Conservation (phyloP, 225 moss, liverwort and hornwort genomes). For the Sphagnum tenellum region DNA sequence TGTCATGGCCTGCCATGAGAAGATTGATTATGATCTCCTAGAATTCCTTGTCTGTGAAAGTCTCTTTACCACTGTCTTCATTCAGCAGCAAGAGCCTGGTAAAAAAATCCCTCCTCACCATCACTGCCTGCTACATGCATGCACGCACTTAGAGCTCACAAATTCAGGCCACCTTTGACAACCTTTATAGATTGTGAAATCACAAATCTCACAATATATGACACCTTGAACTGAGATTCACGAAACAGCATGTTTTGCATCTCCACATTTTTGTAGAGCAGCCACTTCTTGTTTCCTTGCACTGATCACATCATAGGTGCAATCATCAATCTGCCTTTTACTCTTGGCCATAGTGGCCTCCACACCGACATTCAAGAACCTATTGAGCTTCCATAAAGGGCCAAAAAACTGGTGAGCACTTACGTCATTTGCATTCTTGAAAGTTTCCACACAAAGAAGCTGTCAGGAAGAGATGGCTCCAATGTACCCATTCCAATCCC, state of each 20-base stretch:
- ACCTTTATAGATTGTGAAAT: too few species aligned
- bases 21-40: conserved; percentile 47
- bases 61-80: conserved; percentile 16
- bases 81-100: conserved; percentile 50
- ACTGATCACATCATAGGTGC: conserved; percentile 26
- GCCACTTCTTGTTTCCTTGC: conserved; percentile 24
- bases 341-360: conserved; percentile 14
- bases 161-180: not conserved
- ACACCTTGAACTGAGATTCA: too few species aligned
- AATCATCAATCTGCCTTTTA: conserved; percentile 18
- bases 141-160: not conserved
- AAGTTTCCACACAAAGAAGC: conserved; percentile 24
- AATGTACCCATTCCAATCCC: conserved; percentile 17
- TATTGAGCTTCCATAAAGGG: conserved; percentile 29
- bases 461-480: conserved; percentile 18
- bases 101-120: conserved; percentile 34
- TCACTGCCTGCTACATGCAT: not conserved
- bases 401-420: conserved; percentile 18
- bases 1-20: conserved; percentile 52
- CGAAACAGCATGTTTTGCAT: too few species aligned
- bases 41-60: conserved; percentile 45
- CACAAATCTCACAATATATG: not conserved
- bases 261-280: not conserved
- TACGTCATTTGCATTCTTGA: conserved; percentile 24
- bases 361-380: conserved; percentile 14